Base-by-base conservation (phyloP, 768 basidiomycete genomes). In the Pleurotus tuber-regium region DNA sequence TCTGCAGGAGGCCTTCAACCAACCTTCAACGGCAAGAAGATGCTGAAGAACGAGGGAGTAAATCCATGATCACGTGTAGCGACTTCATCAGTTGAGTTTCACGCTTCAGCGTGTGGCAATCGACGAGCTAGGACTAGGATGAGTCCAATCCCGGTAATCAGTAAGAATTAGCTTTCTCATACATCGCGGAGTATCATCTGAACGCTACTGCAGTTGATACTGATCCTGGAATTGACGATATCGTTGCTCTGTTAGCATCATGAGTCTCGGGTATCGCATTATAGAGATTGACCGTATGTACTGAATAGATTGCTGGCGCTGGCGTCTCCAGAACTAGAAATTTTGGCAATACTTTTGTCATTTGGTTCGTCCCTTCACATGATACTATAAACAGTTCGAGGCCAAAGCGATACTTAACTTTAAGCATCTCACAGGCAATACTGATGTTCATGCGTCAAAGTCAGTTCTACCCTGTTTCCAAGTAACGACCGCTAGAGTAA, bases 151-250 rank as follows among this genome's bases (percentile, higher is more conserved):
- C 82, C 84, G 7, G 83, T 87, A 38, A 88, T 90, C 57, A 89
- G 87, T 88, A 58, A 69, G 83, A 61, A 5, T 25, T 25, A 25
- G 18, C 23, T 40, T 19, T 30, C 26, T 12, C 16, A 18, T 41
- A 21, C 35, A 7, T 18, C 28, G 31, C 16, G 43, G 39, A 23
- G 33, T 23, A 23, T 31, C 2, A 2, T 18, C 19, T 39, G 40
- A 51, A 31, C 7, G 12, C 33, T 28, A 3, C 36, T 38, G 12
- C 59, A 91, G 88, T 91, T 60, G 90, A 92, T 58, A 89, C 89
- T 23, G 91, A 94, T 62, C 89, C 91, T 5, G 92, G 92, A 28
- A 85, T 92, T 3, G 92, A 94, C 61, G 92, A 94, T 64, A 72
- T 77, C 21, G 58, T 92, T 46, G 90, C 90, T 24, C 82, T 94